Evolutionary conservation across 306 rosid species (phyloP), one percentile per base, ranked within the genome.

Genomic region (Cucurbita maxima): DNA sequence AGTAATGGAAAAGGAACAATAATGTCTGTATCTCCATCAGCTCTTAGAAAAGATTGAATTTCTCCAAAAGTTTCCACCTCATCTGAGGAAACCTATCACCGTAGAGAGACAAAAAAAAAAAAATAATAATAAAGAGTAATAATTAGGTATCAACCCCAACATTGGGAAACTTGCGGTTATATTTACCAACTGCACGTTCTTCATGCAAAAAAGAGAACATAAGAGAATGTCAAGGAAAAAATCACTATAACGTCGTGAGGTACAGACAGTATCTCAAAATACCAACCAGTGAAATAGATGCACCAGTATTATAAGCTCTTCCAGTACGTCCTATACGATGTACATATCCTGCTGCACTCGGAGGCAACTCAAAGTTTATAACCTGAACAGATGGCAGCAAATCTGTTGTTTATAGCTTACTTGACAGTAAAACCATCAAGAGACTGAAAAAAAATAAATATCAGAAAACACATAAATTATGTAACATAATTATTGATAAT

Each of bases 271-370:
- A 36, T 48, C 54, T 34, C 0, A 58, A 34, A 66, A 73, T 68
- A 89, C 97, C 89, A 84, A 94, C 99, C 86, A 94, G 85, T 56
- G 99, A 90, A 34, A 94, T 54, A 81, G 99, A 90, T 81, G 89
- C 55, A 80, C 99, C 99, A 60, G 92, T 86, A 78, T 71, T 94
- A 64, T 83, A 85, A 72, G 96, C 99, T 85, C 99, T 86, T 82
- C 99, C 99, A 30, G 99, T 94, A 71, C 99, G 97, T 58, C 99
- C 99, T 76, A 94, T 89, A 59, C 97, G 87, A 79, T 94, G 97
- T 15, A 94, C 84, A 73, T 94, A 94, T 69, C 97, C 97, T 34
- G 82, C 86, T 76, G 80, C 84, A 86, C 80, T 89, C 68, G 15
- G 82, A 59, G 99, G 96, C 97, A 94, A 87, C 76, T 94, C 97